phyloP scores from a whole-genome alignment of 148 eudicot genomes.

The Camellia sinensis region DNA sequence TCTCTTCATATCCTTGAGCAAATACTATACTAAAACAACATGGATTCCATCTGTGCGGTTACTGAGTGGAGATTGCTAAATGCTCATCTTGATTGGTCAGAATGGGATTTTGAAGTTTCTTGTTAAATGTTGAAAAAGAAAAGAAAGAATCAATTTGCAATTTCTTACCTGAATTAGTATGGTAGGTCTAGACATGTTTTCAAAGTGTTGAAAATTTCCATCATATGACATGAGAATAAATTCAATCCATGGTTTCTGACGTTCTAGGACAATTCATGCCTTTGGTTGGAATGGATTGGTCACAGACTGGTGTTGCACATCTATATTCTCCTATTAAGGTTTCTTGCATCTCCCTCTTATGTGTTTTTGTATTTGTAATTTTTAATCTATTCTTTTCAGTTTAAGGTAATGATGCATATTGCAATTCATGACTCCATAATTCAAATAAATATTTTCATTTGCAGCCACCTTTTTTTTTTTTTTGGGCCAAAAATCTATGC shows the following conservation, averaged over 20 bases:
- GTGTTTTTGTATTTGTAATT: not conserved
- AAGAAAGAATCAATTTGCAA: not conserved
- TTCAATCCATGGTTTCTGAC: constrained; percentile 36
- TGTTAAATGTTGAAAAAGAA: not conserved
- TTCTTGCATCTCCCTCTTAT: constrained; percentile 15
- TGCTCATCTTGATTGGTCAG: not conserved
- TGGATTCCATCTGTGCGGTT: not conserved
- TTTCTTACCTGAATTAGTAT: not conserved
- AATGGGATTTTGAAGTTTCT: not conserved
- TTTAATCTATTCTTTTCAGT: not conserved
- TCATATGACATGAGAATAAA: not conserved
- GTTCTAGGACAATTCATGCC: constrained; percentile 99
- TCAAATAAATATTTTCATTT: not conserved
- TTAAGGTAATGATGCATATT: not conserved
- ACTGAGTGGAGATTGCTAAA: not conserved
- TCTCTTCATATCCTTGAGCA: not conserved
- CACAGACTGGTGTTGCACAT: constrained; percentile 94
- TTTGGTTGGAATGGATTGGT: constrained; percentile 94
- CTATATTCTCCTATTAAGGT: constrained; percentile 97
- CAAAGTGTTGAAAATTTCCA: not conserved
- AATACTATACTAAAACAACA: not conserved
- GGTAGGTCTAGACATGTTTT: not conserved
- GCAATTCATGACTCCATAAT: not conserved
- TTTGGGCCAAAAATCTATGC: too few species aligned
- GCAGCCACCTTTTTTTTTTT: not conserved